Conservation (phyloP, 192 early-diverging fungal species). For the Coemansia sp. region DNA sequence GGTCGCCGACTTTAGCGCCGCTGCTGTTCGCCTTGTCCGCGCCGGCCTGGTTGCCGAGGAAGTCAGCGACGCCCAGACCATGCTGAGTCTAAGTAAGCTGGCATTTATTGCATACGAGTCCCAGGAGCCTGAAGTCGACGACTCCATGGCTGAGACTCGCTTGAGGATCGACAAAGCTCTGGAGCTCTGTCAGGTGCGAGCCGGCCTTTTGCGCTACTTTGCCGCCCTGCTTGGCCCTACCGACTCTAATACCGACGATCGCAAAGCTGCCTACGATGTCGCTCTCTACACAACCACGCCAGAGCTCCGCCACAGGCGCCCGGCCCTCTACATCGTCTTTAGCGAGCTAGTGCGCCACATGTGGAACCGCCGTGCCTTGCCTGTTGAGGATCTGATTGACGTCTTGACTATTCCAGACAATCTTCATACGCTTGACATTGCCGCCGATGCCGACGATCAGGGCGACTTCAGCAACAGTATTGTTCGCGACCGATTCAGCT, state of each 20-base stretch:
- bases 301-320: conserved; percentile 28
- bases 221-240: conserved; percentile 3
- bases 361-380: conserved; percentile 20
- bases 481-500: conserved; percentile 21
- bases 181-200: conserved; percentile 42
- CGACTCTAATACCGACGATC: conserved; percentile 6
- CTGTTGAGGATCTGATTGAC: conserved; percentile 35
- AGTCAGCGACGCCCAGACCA: conserved; percentile 23
- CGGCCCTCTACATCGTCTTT: conserved; percentile 38
- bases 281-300: conserved; percentile 41
- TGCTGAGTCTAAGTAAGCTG: conserved; percentile 49
- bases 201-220: conserved; percentile 13
- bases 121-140: neutral
- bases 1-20: conserved; percentile 31
- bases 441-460: neutral
- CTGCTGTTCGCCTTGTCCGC: conserved; percentile 30
- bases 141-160: conserved; percentile 19
- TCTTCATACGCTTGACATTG: neutral
- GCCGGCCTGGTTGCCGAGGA: conserved; percentile 32
- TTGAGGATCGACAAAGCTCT: conserved; percentile 37
- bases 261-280: conserved; percentile 25
- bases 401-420: conserved; percentile 33
- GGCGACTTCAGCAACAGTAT: conserved; percentile 2
- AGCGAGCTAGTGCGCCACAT: conserved; percentile 22
- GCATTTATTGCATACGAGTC: conserved; percentile 23